These are phyloP conservation scores for Agrocybe pediades DNA, from an alignment of 768 basidiomycete genomes.

Conservation along the genomic window DNA sequence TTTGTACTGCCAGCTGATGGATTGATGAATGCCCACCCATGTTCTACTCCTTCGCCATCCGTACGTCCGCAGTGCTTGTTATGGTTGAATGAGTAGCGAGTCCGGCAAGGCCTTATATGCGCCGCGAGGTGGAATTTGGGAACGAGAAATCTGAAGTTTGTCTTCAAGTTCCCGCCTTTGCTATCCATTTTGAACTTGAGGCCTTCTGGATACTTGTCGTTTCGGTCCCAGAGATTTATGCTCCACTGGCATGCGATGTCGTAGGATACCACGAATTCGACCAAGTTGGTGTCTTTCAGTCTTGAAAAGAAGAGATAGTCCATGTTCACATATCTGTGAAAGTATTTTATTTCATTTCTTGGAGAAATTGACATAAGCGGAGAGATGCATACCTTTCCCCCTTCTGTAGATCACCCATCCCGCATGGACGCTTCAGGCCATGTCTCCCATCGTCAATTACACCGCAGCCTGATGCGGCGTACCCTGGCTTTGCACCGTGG, in stretches of 20 bases:
- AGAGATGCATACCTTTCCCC: conserved; percentile 14
- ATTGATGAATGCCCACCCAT: not conserved
- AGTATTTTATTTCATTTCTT: not conserved
- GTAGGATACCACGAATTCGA: not conserved
- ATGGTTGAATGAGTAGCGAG: not conserved
- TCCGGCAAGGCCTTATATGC: not conserved
- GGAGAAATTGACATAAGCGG: too few species aligned
- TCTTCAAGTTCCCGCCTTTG: too few species aligned
- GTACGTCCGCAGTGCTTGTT: not conserved
- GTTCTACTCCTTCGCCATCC: not conserved
- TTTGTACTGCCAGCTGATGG: not conserved
- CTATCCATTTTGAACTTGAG: not conserved
- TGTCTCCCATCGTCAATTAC: conserved; percentile 18
- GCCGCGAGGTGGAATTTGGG: not conserved
- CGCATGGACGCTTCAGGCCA: conserved; percentile 14
- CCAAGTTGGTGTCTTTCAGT: not conserved
- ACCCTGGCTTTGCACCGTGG: conserved; percentile 6
- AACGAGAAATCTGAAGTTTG: not conserved
- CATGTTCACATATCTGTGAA: not conserved
- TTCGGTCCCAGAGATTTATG: not conserved
- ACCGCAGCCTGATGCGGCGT: conserved; percentile 5
- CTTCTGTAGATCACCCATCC: conserved; percentile 23
- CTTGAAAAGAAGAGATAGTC: not conserved
- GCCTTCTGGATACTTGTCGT: not conserved
- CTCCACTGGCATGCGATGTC: not conserved